A percentile compares a stretch with the other conserved stretches of the same genome.
Conservation (phyloP, 306 rosid species). For the Cyclanthera cordifolia region DNA sequence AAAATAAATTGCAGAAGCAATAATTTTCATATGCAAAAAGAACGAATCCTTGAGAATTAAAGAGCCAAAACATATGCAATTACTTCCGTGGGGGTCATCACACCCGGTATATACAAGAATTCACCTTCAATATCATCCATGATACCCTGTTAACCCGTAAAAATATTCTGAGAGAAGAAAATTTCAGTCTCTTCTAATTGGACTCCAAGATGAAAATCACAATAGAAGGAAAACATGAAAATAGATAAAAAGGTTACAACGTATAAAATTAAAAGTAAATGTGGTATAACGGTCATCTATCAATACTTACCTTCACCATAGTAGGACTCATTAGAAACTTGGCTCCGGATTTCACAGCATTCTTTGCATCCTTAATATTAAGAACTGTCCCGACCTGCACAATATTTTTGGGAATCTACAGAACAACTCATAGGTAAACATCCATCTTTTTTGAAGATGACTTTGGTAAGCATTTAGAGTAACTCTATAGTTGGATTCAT, state of each 20-base stretch:
- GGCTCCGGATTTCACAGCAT: constrained; percentile 68
- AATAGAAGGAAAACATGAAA: not conserved
- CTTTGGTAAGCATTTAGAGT: not conserved
- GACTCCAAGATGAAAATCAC: not conserved
- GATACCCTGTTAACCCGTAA: constrained; percentile 40
- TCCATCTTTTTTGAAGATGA: not conserved
- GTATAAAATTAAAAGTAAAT: not conserved
- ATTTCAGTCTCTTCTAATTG: not conserved
- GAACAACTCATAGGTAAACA: constrained; percentile 9
- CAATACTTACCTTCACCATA: constrained; percentile 44
- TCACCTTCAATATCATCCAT: constrained; percentile 37
- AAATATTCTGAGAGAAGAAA: not conserved
- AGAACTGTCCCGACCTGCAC: constrained; percentile 87
- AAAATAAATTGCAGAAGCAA: not conserved
- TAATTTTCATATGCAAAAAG: constrained; percentile 4
- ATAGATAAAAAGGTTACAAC: not conserved
- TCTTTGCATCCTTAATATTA: constrained; percentile 58
- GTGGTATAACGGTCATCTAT: not conserved
- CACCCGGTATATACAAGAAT: constrained; percentile 70
- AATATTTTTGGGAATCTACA: constrained; percentile 18
- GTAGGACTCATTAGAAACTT: constrained; percentile 89
- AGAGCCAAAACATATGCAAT: constrained; percentile 14
- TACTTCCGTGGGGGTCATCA: constrained; percentile 96
- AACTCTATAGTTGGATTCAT: not conserved
- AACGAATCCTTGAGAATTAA: not conserved